Conservation (phyloP, 805 yeast genomes). For the Maudiozyma barnettii region DNA sequence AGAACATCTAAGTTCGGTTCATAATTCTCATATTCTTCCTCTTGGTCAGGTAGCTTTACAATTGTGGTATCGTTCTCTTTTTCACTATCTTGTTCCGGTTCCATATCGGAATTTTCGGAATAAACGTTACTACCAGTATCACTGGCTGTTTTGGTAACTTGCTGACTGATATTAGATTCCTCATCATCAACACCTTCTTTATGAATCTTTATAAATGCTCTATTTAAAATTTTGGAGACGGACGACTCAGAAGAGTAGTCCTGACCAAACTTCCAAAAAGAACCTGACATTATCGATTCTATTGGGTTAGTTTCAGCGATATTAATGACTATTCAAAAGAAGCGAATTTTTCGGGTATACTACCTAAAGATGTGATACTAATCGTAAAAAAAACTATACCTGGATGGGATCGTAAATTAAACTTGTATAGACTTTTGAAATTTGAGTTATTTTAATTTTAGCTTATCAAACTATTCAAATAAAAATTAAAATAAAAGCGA, state of each 20-base stretch:
- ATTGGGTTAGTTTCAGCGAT: too few relatives aligned
- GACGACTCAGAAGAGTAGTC: conserved; percentile 48
- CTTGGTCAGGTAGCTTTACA: conserved; percentile 25
- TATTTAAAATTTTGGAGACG: conserved; percentile 38
- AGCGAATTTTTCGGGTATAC: too few relatives aligned
- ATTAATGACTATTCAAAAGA: too few relatives aligned
- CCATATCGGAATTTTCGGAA: neutral
- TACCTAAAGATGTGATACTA: too few relatives aligned
- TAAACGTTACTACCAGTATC: conserved; percentile 4
- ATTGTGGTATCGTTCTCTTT: conserved; percentile 8
- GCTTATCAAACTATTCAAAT: neutral
- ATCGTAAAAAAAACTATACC: neutral
- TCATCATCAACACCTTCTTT: conserved; percentile 4
- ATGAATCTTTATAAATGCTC: conserved; percentile 26
- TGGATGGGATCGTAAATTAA: too few relatives aligned
- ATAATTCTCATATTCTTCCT: conserved; percentile 29
- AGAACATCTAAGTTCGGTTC: conserved; percentile 36
- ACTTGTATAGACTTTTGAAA: too few relatives aligned
- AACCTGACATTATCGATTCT: conserved; percentile 28
- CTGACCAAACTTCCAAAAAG: conserved; percentile 55
- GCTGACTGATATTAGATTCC: neutral
- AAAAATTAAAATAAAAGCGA: neutral
- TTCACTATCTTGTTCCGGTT: conserved; percentile 10
- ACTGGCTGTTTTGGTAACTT: neutral
- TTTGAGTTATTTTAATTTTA: too few relatives aligned